Base-by-base conservation (phyloP, 2,329 filamentous ascomycete species). In the Fusarium algeriense region DNA sequence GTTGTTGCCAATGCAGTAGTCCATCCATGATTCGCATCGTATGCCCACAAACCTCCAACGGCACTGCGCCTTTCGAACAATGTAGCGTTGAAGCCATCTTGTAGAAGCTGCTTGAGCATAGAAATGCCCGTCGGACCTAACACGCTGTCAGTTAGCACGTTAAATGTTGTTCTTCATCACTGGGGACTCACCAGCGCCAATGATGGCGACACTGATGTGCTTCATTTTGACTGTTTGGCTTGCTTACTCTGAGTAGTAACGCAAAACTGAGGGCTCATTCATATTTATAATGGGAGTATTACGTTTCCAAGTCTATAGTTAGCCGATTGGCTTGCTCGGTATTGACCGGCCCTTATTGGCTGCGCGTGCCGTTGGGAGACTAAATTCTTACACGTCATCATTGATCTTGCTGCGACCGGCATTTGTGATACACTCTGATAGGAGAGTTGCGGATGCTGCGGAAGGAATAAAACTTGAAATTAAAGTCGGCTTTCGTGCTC, bases 41-140 rank as follows among this genome's bases (percentile, higher is more conserved):
- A 67, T 1, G 67, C 62, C 67, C 67, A 70, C 0, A 70, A 3
- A 0, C 67, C 67, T 0, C 67, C 67, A 1, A 70, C 67, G 3
- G 49, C 52, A 13, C 35, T 49, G 0, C 67, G 32, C 28, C 67
- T 38, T 5, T 70, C 67, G 1, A 70, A 70, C 0, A 70, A 14
- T 0, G 62, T 67, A 2, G 43, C 67, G 10, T 30, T 40, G 15
- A 70, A 70, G 0, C 67, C 67, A 34, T 70, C 56, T 8, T 70
- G 55, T 0, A 70, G 56, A 2, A 70, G 28, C 19, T 70, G 67
- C 4, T 70, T 70, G 5, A 70, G 56, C 67, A 70, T 70, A 0
- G 67, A 63, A n/a, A 70, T 67, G 5, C 67, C 67, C 19, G 55
- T 63, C 3, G 67, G 67, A 1, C 67, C 67, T 70, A 10, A 1